Percentiles rank a stretch among this genome's conserved stretches.
These are phyloP conservation scores for Lepidium sativum DNA, from an alignment of 345 rosid genomes.

Conservation along the genomic window DNA sequence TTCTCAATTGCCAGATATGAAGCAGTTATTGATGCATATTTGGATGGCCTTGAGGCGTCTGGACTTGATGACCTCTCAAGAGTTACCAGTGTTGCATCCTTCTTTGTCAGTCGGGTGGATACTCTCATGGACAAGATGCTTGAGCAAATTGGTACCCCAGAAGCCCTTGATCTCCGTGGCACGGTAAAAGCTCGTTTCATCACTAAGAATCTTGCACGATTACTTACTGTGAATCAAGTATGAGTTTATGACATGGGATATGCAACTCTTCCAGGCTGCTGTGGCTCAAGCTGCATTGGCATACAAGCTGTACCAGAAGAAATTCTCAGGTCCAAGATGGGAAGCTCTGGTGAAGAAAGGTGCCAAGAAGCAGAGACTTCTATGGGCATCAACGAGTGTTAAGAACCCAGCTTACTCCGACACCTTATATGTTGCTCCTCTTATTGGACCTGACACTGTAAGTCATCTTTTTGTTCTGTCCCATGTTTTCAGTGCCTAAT, in stretches of 20 bases:
- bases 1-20: conserved; percentile 90
- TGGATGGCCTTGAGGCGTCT: conserved; percentile 99
- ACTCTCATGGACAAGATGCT: conserved; percentile 93
- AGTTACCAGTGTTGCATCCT: conserved; percentile 97
- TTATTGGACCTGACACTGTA: conserved; percentile 94
- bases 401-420: conserved; percentile 96
- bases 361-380: conserved; percentile 92
- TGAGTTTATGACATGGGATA: background rate
- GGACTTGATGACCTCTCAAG: conserved; percentile 84
- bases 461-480: conserved; percentile 15
- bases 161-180: conserved; percentile 93
- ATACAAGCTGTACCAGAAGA: conserved; percentile 89
- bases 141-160: conserved; percentile 85
- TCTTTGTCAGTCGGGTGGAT: conserved; percentile 97
- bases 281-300: conserved; percentile 97
- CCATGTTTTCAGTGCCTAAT: background rate
- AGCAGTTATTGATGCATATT: conserved; percentile 91
- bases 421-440: conserved; percentile 82
- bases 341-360: conserved; percentile 90
- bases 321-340: conserved; percentile 98
- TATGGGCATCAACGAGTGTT: conserved; percentile 99
- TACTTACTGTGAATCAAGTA: background rate
- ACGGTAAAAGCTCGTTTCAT: conserved; percentile 43
- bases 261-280: conserved; percentile 56
- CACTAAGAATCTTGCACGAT: background rate